These are phyloP conservation scores for Sporisorium scitamineum DNA, from an alignment of 1,284 basidiomycete genomes.

Conservation along the genomic window DNA sequence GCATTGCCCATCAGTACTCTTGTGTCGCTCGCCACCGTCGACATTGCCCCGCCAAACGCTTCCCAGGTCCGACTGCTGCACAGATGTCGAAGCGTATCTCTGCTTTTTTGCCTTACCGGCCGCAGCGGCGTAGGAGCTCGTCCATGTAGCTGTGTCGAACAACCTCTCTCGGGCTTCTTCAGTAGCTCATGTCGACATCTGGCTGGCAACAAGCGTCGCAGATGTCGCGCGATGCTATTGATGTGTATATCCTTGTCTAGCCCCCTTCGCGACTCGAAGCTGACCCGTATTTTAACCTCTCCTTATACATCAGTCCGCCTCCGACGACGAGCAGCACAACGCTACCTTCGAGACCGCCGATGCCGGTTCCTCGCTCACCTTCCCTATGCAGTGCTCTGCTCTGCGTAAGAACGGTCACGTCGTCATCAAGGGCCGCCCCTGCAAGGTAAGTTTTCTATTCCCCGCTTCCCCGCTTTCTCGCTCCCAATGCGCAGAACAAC, in stretches of 20 bases:
- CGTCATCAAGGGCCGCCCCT: constrained; percentile 96
- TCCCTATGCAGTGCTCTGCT: constrained; percentile 94
- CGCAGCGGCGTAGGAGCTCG: neutral
- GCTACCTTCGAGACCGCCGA: constrained; percentile 83
- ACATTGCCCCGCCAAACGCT: neutral
- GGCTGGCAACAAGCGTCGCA: neutral
- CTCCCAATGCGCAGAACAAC: neutral
- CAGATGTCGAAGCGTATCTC: neutral
- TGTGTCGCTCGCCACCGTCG: neutral
- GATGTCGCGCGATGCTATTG: neutral
- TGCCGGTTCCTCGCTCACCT: constrained; percentile 69
- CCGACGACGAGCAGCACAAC: constrained; percentile 88
- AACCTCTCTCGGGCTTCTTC: neutral
- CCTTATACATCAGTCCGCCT: constrained; percentile 42
- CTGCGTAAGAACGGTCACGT: constrained; percentile 92
- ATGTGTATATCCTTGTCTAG: neutral
- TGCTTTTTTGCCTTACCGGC: neutral
- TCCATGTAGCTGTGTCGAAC: neutral
- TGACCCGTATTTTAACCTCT: neutral
- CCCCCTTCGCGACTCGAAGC: neutral
- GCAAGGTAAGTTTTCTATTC: constrained; percentile 76
- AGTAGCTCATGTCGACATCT: neutral
- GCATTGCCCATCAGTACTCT: neutral
- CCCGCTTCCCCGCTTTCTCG: neutral
- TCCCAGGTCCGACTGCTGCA: neutral